Evolutionary conservation across 2,329 filamentous ascomycete genomes (phyloP).

Genomic region (Macrophomina pseudophaseolina): DNA sequence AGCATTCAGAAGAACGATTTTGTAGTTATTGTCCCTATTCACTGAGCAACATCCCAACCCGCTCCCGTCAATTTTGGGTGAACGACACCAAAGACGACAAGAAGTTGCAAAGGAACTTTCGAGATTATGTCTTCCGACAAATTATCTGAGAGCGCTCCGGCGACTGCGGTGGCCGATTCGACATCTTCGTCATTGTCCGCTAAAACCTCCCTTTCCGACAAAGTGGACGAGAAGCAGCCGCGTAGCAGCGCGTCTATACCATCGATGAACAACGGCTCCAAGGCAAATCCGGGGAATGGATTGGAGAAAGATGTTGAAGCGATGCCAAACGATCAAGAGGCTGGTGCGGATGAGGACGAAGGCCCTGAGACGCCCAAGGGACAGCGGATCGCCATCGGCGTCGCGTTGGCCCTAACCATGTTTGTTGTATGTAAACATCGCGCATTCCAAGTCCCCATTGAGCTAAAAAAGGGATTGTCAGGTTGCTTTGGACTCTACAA

Average conservation of each 20-base stretch:
- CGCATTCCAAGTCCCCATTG: too few species aligned
- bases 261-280: not conserved
- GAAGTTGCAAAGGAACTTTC: too few species aligned
- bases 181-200: not conserved
- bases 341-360: not conserved
- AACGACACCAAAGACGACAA: too few species aligned
- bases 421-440: not conserved
- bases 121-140: too few species aligned
- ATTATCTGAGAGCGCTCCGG: not conserved
- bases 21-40: not conserved
- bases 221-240: not conserved
- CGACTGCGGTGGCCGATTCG: not conserved
- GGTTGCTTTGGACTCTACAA: slow-evolving; percentile 3
- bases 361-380: not conserved
- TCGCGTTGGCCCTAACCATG: slow-evolving; percentile 5
- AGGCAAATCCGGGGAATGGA: too few species aligned
- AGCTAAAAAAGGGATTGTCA: not conserved
- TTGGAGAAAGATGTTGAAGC: not conserved
- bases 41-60: not conserved
- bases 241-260: not conserved
- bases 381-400: not conserved
- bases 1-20: too few species aligned
- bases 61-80: not conserved
- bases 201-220: not conserved
- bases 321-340: not conserved